phyloP scores from a whole-genome alignment of 805 yeast genomes.

The Nakazawaea laoshanensis region DNA sequence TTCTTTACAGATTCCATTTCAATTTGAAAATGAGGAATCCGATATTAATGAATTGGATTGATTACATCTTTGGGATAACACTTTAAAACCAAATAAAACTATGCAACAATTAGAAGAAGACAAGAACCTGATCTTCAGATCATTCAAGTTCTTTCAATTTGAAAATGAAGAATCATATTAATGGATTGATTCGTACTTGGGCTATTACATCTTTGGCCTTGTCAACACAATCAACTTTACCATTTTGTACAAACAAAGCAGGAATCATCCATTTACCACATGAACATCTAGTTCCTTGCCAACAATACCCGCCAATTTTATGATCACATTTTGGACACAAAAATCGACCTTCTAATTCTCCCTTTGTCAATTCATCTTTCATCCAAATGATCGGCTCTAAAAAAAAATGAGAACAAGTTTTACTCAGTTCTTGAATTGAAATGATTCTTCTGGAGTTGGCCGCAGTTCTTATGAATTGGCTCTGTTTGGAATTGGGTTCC shows the following conservation, averaged over 20 bases:
- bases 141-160: slow-evolving; percentile 12
- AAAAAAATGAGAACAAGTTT: slow-evolving; percentile 74
- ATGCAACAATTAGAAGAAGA: slow-evolving; percentile 30
- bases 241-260: slow-evolving; percentile 71
- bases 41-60: too few relatives aligned
- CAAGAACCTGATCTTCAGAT: slow-evolving; percentile 3
- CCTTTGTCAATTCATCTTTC: slow-evolving; percentile 66
- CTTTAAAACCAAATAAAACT: slow-evolving; percentile 49
- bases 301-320: slow-evolving; percentile 85
- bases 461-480: slow-evolving; percentile 57
- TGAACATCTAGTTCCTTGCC: slow-evolving; percentile 92
- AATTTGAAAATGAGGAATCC: too few relatives aligned
- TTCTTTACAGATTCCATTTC: too few relatives aligned
- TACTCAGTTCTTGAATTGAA: slow-evolving; percentile 47
- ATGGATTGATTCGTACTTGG: slow-evolving; percentile 1
- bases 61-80: slow-evolving; percentile 41
- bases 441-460: slow-evolving; percentile 54
- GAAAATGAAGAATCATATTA: not conserved
- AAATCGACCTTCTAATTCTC: slow-evolving; percentile 81
- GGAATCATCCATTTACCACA: slow-evolving; percentile 97
- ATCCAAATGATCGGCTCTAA: slow-evolving; percentile 91
- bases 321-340: slow-evolving; percentile 76
- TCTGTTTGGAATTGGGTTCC: slow-evolving; percentile 52
- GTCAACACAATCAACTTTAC: slow-evolving; percentile 66
- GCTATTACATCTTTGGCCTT: slow-evolving; percentile 10